A percentile compares a stretch with the other conserved stretches of the same genome.
These are phyloP conservation scores for Aspergillus sclerotialis DNA, from an alignment of 2,329 filamentous ascomycete species.

Conservation along the genomic window DNA sequence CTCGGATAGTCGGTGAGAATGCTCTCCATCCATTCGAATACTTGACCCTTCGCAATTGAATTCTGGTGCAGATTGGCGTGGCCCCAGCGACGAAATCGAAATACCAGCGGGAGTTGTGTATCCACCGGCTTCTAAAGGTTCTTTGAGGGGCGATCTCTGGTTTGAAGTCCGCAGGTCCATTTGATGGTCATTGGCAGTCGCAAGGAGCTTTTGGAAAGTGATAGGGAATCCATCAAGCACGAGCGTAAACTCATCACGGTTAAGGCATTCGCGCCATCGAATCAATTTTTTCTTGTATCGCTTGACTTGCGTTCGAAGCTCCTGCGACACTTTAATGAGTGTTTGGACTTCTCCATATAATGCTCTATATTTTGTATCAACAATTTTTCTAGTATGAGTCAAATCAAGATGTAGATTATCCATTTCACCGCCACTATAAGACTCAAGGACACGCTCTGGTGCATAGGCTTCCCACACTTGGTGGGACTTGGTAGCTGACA, in stretches of 20 bases:
- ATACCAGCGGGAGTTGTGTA: background rate
- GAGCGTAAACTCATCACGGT: constrained; percentile 23
- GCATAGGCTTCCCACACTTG: constrained; percentile 20
- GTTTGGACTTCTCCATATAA: constrained; percentile 25
- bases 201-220: constrained; percentile 19
- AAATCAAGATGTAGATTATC: constrained; percentile 4
- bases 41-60: background rate
- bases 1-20: constrained; percentile 3
- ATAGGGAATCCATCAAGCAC: constrained; percentile 18
- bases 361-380: constrained; percentile 24
- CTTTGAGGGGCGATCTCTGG: background rate
- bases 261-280: constrained; percentile 22
- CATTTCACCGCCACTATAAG: constrained; percentile 4
- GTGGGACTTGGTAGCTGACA: constrained; percentile 6
- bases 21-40: background rate
- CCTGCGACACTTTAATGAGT: constrained; percentile 18
- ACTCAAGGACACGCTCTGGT: constrained; percentile 15
- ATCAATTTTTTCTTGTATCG: constrained; percentile 27
- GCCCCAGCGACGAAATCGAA: too few relatives aligned
- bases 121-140: background rate
- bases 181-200: background rate
- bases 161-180: background rate
- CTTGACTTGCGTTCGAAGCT: constrained; percentile 24
- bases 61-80: background rate
- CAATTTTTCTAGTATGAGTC: constrained; percentile 9